These are phyloP conservation scores for Talaromyces borbonicus DNA, from an alignment of 495 filamentous ascomycete species.

Conservation along the genomic window DNA sequence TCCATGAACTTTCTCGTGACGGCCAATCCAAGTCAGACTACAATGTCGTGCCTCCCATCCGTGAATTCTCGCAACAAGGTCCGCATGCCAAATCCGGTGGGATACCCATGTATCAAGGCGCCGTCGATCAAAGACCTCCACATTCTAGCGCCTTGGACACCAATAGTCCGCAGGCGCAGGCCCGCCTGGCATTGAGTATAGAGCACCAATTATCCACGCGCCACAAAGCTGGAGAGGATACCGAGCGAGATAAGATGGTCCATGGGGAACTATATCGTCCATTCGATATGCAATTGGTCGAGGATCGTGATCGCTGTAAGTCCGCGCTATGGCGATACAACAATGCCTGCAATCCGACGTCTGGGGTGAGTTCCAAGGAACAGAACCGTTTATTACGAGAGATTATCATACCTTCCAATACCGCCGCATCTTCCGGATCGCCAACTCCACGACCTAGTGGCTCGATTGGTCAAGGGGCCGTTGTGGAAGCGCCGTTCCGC, in stretches of 20 bases:
- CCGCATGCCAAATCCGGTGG: constrained; percentile 25
- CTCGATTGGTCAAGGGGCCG: constrained; percentile 64
- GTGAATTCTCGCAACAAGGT: constrained; percentile 28
- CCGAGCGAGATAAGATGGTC: constrained; percentile 93
- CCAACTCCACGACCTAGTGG: constrained; percentile 33
- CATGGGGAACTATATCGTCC: constrained; percentile 71
- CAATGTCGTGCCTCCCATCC: constrained; percentile 33
- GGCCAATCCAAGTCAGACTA: constrained; percentile 31
- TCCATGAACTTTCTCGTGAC: constrained; percentile 36
- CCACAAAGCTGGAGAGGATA: constrained; percentile 31
- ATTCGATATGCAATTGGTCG: constrained; percentile 64
- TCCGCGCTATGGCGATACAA: constrained; percentile 83
- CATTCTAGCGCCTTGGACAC: constrained; percentile 25
- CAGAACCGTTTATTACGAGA: constrained; percentile 71
- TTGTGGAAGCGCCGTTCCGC: constrained; percentile 81
- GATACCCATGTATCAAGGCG: constrained; percentile 29
- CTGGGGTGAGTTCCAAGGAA: constrained; percentile 66
- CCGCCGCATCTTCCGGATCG: constrained; percentile 34
- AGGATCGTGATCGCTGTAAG: constrained; percentile 82
- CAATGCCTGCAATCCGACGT: constrained; percentile 69
- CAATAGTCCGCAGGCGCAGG: constrained; percentile 35
- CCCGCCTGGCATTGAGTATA: constrained; percentile 36
- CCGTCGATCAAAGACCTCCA: constrained; percentile 27
- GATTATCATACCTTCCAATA: constrained; percentile 44
- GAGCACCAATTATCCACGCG: constrained; percentile 33